Conservation (phyloP, 805 yeast genomes). For the Nakazawaea peltata region DNA sequence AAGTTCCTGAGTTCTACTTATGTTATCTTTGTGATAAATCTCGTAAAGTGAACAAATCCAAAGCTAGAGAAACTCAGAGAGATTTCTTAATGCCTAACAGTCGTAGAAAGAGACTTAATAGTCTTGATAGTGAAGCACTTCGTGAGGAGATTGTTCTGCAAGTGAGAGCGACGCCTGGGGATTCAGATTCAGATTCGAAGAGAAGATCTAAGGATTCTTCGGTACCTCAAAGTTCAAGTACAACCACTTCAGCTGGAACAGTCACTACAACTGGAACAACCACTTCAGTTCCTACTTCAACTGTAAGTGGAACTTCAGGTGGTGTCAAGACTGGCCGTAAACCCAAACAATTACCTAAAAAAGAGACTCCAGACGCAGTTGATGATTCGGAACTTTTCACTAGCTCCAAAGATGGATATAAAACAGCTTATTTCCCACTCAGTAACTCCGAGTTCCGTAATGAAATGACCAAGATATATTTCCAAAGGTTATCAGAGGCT, state of each 20-base stretch:
- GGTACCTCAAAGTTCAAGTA: background rate
- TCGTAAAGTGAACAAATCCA: slow-evolving; percentile 32
- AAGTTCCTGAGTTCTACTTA: slow-evolving; percentile 75
- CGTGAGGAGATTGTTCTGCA: slow-evolving; percentile 4
- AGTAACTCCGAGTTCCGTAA: slow-evolving; percentile 15
- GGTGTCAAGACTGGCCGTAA: too few relatives aligned
- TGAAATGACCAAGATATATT: slow-evolving; percentile 14
- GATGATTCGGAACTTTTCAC: slow-evolving; percentile 6
- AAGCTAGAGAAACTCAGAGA: slow-evolving; percentile 25
- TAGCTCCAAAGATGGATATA: slow-evolving; percentile 7
- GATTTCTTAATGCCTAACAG: slow-evolving; percentile 24
- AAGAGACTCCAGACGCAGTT: slow-evolving; percentile 4
- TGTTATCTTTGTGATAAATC: slow-evolving; percentile 66
- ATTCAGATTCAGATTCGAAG: background rate
- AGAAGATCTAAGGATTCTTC: background rate
- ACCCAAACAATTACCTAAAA: slow-evolving; percentile 1
- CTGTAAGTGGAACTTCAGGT: background rate
- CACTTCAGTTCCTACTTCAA: background rate
- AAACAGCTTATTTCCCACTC: slow-evolving; percentile 10
- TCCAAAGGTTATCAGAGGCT: slow-evolving; percentile 15
- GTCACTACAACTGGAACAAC: slow-evolving; percentile 7
- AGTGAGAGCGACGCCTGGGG: background rate
- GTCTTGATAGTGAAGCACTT: slow-evolving; percentile 7
- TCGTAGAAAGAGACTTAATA: slow-evolving; percentile 16
- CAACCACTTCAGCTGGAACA: background rate